phyloP scores from a whole-genome alignment of 495 filamentous ascomycete genomes.

The Hypoxylon lienhwacheense region DNA sequence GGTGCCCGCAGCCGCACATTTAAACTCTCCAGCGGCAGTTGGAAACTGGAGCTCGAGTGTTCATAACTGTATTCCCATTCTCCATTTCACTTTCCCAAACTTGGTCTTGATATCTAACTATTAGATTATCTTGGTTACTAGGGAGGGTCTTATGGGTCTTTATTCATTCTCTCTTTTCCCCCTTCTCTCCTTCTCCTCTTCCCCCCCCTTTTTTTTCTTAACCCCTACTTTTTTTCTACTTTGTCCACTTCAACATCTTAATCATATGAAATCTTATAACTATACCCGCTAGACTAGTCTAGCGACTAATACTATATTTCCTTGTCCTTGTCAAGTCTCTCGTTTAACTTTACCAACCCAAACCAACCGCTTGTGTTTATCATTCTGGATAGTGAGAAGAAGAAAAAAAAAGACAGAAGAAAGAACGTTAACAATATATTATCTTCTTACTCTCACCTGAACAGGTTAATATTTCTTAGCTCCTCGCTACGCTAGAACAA shows the following conservation, averaged over 20 bases:
- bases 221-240: slow-evolving; percentile 4
- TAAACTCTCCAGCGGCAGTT: slow-evolving; percentile 21
- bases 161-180: neutral
- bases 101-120: neutral
- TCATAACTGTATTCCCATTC: slow-evolving; percentile 25
- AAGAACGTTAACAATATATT: neutral
- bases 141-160: neutral
- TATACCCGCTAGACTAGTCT: neutral
- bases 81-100: slow-evolving; percentile 2
- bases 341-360: slow-evolving; percentile 12
- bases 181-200: slow-evolving; percentile 3
- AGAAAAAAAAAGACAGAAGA: neutral
- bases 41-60: slow-evolving; percentile 12
- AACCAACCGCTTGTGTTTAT: neutral
- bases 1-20: slow-evolving; percentile 23
- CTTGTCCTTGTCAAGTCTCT: slow-evolving; percentile 12
- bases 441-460: slow-evolving; percentile 1
- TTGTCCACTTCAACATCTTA: neutral
- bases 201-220: slow-evolving; percentile 20
- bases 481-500: slow-evolving; percentile 27
- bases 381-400: no score
- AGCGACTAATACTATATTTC: slow-evolving; percentile 4
- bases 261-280: slow-evolving; percentile 16
- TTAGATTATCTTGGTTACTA: neutral
- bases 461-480: slow-evolving; percentile 30